Conservation (phyloP, 2,329 filamentous ascomycete genomes). For the Apiospora aurea region DNA sequence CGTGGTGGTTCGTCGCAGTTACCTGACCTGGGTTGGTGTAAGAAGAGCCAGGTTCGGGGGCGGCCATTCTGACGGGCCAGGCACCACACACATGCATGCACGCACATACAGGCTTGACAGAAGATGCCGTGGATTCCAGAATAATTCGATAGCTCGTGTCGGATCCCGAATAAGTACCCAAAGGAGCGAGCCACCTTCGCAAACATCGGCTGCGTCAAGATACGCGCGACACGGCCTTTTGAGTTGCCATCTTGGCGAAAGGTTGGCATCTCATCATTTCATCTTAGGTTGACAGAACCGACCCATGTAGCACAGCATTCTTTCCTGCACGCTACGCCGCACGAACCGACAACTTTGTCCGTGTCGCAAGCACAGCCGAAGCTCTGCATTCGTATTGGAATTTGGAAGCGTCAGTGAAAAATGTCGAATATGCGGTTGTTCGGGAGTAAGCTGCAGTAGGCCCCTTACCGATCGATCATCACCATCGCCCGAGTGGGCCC, state of each 20-base stretch:
- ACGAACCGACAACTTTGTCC: neutral
- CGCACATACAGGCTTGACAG: neutral
- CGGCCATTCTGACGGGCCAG: too few species aligned
- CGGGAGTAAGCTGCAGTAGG: neutral
- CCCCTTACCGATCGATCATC: neutral
- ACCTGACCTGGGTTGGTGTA: neutral
- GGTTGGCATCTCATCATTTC: neutral
- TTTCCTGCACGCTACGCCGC: neutral
- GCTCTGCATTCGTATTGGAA: too few species aligned
- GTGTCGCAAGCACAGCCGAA: neutral
- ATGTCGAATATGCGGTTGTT: neutral
- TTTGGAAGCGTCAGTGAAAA: too few species aligned
- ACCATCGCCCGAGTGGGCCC: neutral
- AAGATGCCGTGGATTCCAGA: neutral
- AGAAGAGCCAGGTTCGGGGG: too few species aligned
- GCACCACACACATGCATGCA: too few species aligned
- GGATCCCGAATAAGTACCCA: neutral
- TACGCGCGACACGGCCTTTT: neutral
- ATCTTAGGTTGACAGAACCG: neutral
- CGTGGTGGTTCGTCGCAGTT: neutral
- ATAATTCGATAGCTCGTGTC: neutral
- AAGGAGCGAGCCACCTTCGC: neutral
- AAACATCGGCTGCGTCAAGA: constrained; percentile 1
- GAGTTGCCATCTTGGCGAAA: neutral
- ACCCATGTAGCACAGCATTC: neutral